Evolutionary conservation across 2,329 filamentous ascomycete species (phyloP), one percentile per base, ranked within the genome.

Genomic region (Teratosphaeria zuluensis): DNA sequence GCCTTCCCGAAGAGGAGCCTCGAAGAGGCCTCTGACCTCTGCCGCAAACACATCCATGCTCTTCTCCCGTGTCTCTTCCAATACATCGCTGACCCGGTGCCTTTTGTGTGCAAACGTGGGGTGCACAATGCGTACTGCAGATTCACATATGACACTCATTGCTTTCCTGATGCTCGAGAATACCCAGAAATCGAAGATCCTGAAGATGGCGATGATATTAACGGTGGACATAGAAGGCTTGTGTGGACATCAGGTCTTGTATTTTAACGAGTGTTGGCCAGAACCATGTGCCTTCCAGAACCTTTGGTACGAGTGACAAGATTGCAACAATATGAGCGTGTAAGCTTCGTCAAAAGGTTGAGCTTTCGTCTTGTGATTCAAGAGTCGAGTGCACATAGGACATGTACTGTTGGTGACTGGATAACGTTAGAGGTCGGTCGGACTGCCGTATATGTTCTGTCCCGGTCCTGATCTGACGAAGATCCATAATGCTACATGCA

Each of bases 31-130:
- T 66, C 74, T 71, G 51, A 76, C 69, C 62, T 80, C 77, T 51
- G 66, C 68, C 61, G 77, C 62, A 61, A 79, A 74, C 62, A 76
- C 75, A 64, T 79, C 77, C 76, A 79, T 77, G 68, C 73, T 77
- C 61, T 76, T 73, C 48, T 75, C 72, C 61, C 73, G 70, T 35
- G 59, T 52, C 48, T 59, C 63, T 69, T 73, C 58, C 67, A 74
- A 70, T 62, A 74, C 76, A 71, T 73, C 66, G 57, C 67, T 68
- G 42, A 58, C n/a, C 28, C 58, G 62, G 52, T 57, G 69, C 56
- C 63, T 64, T 54, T 66, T 66, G 68, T 71, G 71, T 61, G 71
- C 64, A 54, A 69, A 67, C 24, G 69, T 65, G 46, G 67, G 66
- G 53, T 72, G 62, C 19, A 71, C 66, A 21, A 74, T 69, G 58